Evolutionary conservation across 805 yeast species (phyloP), one percentile per base, ranked within the genome.

Genomic region (Tetrapisispora taiwanensis): DNA sequence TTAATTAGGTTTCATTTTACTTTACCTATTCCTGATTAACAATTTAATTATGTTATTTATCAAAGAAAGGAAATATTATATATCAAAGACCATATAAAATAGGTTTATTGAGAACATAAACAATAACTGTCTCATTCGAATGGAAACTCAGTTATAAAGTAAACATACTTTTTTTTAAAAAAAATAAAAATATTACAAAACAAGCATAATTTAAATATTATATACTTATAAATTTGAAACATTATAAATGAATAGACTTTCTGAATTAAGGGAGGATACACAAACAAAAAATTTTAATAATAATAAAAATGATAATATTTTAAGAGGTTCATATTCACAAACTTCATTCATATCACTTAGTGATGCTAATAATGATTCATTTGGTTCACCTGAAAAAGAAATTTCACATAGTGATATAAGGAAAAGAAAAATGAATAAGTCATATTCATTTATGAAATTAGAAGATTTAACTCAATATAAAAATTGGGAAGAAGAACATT

Each of bases 401-500:
- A 31, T 7, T 3, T n/a, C 7, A 4, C 12, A 15, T 17, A 35
- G 17, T 5, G 20, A 14, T 24, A 2, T 18, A 31, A 39, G 24
- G 12, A n/a, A 18, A 14, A 30, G 22, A 32, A 17, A 8, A 2
- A 4, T 17, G n/a, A 22, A 26, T n/a, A 32, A 31, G 14, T 35
- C 39, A 30, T 41, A 30, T 34, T 35, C 39, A 5, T 41, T 30
- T 30, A 17, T 22, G 24, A 34, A 24, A 35, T 35, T 41, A 41
- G 20, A 35, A 17, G n/a, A 28, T 17, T 35, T 41, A 15, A 7
- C 39, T 2, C 30, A 41, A 6, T 24, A 22, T 2, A 41, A 35
- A 28, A 9, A 30, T 17, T 41, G 44, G 44, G 39, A 19, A 17
- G 43, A 27, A 27, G 43, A 41, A 26, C 27, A 60, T n/a, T 48